Evolutionary conservation across 352 stramenopile genomes (phyloP), one percentile per base, ranked within the genome.

Genomic region (Blastocystis sp.): DNA sequence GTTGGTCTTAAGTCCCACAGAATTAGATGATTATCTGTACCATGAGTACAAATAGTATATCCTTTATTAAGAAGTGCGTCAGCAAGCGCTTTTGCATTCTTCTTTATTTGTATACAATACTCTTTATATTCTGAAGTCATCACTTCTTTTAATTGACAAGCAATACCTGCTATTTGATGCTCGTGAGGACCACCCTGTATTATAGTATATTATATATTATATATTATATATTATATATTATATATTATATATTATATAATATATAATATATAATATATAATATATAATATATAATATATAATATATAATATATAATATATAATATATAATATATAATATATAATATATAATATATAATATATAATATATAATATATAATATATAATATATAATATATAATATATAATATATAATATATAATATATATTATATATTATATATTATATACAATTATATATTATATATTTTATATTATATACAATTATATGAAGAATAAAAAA

Each of bases 181-280:
- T 98, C 97, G 77, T 99, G 92, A 13, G 91, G 92, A 44, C 92
- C 92, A 41, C 91, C 92, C 73, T 99, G 88, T 19, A 95, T 77
- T 27, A 65, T 18, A 62, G 33, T 13, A 13, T 13, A 13, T 39
- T 13, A 18, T 28, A 46, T 48, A 9, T 18, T 9, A 11, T 42
- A 13, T 49, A 41, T 18, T n/a, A n/a, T n/a, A n/a, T n/a, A n/a
- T n/a, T n/a, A n/a, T n/a, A n/a, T n/a, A n/a, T n/a, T n/a, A n/a
- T n/a, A n/a, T n/a, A n/a, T n/a, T n/a, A n/a, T n/a, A n/a, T n/a
- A n/a, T n/a, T n/a, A n/a, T n/a, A n/a, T n/a, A n/a, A n/a, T n/a
- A n/a, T n/a, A n/a, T n/a, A n/a, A n/a, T n/a, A n/a, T n/a, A n/a
- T n/a, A n/a, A n/a, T n/a, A n/a, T n/a, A n/a, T n/a, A n/a, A n/a